Evolutionary conservation across 108 stramenopile genomes (phyloP), one percentile per base, ranked within the genome.

Genomic region (Nannochloropsis granulata): DNA sequence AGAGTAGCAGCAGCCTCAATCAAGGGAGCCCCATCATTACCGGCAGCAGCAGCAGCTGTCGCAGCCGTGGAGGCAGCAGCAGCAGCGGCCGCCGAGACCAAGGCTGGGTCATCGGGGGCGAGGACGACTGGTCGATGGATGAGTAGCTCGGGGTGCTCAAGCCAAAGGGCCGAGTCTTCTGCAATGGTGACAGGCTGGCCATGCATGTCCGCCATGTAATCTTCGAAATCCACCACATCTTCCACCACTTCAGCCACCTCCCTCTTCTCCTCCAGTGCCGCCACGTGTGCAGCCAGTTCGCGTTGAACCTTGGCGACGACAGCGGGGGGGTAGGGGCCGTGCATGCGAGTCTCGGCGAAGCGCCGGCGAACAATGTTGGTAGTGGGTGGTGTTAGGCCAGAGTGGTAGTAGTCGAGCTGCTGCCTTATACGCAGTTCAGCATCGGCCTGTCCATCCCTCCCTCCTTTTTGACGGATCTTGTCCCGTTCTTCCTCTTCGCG

Each of bases 331-430:
- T 71, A 71, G 9, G 56, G 56, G 21, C 56, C 56, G 56, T 71
- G 56, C 56, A 71, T 7, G 56, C 86, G 79, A 56, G 92, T 85
- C 81, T 91, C 91, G 80, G 91, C 85, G 91, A 94, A 96, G 34
- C 93, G 88, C 45, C 93, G 87, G 84, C 94, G 89, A 13, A 96
- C 96, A 19, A 95, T 93, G 13, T 92, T 91, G 86, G 90, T 91
- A 89, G 95, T 90, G 8, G 96, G 95, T 23, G 94, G 94, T 13
- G 95, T 95, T 12, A 96, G 56, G 21, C 96, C 96, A 11, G 92
- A 93, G 82, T 93, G 93, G 89, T 94, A 93, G 81, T 95, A 94
- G 89, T 93, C 43, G 56, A 92, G 93, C 45, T 92, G 86, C 44
- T 87, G 83, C 79, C 89, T 91, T 12, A 71, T 7, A n/a, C 79